Evolutionary conservation across 306 rosid genomes (phyloP).

Genomic region (Cicer pinnatifidum): DNA sequence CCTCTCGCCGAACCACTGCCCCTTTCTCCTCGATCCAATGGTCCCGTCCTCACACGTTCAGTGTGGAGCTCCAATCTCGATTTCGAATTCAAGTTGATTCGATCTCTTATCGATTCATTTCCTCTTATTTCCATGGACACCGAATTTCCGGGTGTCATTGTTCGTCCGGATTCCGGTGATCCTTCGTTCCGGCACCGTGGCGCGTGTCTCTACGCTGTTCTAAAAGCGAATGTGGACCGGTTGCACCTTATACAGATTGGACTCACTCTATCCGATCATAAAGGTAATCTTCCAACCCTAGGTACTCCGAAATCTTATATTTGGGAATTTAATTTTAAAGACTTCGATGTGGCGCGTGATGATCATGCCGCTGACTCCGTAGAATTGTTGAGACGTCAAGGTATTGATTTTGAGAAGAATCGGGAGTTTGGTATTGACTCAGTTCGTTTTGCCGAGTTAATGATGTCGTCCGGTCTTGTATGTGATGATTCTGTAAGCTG

Average conservation of each 20-base stretch:
- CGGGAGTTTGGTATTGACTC: constrained; percentile 39
- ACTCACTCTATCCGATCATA: constrained; percentile 38
- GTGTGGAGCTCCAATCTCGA: constrained; percentile 72
- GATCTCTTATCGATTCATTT: constrained; percentile 53
- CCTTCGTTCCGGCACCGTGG: constrained; percentile 22
- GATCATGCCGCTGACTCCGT: constrained; percentile 34
- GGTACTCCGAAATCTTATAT: background rate
- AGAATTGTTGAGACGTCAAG: constrained; percentile 38
- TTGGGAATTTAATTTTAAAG: constrained; percentile 47
- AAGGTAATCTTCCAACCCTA: constrained; percentile 38
- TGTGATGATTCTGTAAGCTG: constrained; percentile 32
- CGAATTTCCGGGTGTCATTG: constrained; percentile 78
- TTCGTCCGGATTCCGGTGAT: constrained; percentile 50
- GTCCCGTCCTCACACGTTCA: constrained; percentile 52
- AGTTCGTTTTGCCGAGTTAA: constrained; percentile 32
- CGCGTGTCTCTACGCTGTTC: constrained; percentile 50
- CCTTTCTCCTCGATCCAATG: background rate
- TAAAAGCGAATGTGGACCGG: constrained; percentile 80
- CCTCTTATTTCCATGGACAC: constrained; percentile 78
- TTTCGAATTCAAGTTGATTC: constrained; percentile 58
- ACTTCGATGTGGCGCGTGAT: constrained; percentile 32
- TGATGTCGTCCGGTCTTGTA: constrained; percentile 47
- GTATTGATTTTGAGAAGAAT: constrained; percentile 45
- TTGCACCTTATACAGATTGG: constrained; percentile 67
- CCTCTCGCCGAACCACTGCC: constrained; percentile 3